Evolutionary conservation across 1,284 basidiomycete species (phyloP).

Genomic region (Violaceomyces palustris): DNA sequence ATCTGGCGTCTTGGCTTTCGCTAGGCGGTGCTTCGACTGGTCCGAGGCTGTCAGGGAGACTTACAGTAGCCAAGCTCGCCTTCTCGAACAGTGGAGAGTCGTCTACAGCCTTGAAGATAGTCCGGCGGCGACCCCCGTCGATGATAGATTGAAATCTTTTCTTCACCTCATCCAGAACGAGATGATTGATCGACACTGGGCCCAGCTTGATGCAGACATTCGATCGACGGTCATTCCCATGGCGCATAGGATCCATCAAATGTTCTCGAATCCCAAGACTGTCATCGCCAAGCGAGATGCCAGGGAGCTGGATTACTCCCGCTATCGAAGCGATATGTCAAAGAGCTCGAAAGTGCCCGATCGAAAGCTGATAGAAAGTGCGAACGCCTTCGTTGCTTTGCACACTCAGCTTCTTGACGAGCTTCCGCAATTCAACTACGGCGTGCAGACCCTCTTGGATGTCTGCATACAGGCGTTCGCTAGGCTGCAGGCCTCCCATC

Average conservation of each 20-base stretch:
- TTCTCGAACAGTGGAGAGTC: slow-evolving; percentile 30
- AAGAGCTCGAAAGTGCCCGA: slow-evolving; percentile 20
- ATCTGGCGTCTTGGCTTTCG: slow-evolving; percentile 13
- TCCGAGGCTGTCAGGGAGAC: slow-evolving; percentile 15
- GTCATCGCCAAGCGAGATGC: slow-evolving; percentile 52
- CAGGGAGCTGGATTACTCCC: slow-evolving; percentile 49
- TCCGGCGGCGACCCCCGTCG: slow-evolving; percentile 4
- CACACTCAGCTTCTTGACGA: slow-evolving; percentile 54
- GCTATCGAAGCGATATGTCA: slow-evolving; percentile 33
- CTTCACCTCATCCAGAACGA: slow-evolving; percentile 12
- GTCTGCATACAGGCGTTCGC: slow-evolving; percentile 50
- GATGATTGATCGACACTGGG: slow-evolving; percentile 18
- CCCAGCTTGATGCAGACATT: slow-evolving; percentile 28
- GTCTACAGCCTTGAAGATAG: slow-evolving; percentile 25
- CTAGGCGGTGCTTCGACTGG: slow-evolving; percentile 28
- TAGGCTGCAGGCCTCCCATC: slow-evolving; percentile 45
- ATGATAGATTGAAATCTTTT: slow-evolving; percentile 19
- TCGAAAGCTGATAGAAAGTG: slow-evolving; percentile 37
- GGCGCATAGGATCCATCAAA: slow-evolving; percentile 43
- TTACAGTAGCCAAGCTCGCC: slow-evolving; percentile 22
- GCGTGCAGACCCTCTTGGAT: slow-evolving; percentile 50
- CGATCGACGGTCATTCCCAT: slow-evolving; percentile 27
- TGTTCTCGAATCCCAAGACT: slow-evolving; percentile 35
- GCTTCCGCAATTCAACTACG: slow-evolving; percentile 52
- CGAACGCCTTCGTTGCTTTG: slow-evolving; percentile 51